Conservation (phyloP, 148 eudicot species). For the Persicaria maculosa region DNA sequence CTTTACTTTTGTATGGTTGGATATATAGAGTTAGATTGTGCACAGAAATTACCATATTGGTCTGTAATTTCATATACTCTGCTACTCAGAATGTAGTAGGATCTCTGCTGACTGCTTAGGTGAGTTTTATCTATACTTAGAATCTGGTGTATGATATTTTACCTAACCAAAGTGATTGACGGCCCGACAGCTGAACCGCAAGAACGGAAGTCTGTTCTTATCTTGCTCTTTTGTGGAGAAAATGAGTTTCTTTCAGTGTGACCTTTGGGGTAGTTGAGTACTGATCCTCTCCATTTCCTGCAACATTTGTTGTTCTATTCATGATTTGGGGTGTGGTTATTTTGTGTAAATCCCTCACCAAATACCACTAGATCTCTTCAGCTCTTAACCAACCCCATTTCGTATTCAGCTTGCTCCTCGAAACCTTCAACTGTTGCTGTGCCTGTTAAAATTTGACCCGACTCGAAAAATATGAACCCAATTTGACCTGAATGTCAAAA, state of each 20-base stretch:
- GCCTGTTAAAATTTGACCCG: no score
- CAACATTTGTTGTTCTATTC: no score
- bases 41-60: slow-evolving; percentile 7
- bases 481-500: no score
- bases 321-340: no score
- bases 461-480: no score
- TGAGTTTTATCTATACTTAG: background rate
- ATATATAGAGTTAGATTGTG: slow-evolving; percentile 3
- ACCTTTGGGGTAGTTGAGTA: no score
- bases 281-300: no score
- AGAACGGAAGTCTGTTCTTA: background rate
- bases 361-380: no score
- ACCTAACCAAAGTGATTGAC: background rate
- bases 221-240: background rate
- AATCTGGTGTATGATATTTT: background rate
- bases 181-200: background rate
- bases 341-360: no score
- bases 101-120: background rate
- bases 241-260: background rate
- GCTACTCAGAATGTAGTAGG: background rate
- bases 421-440: no score
- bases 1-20: slow-evolving; percentile 2
- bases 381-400: no score
- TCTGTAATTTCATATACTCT: slow-evolving; percentile 8
- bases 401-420: no score